Evolutionary conservation across 345 rosid species (phyloP).

Genomic region (Luvunga scandens): DNA sequence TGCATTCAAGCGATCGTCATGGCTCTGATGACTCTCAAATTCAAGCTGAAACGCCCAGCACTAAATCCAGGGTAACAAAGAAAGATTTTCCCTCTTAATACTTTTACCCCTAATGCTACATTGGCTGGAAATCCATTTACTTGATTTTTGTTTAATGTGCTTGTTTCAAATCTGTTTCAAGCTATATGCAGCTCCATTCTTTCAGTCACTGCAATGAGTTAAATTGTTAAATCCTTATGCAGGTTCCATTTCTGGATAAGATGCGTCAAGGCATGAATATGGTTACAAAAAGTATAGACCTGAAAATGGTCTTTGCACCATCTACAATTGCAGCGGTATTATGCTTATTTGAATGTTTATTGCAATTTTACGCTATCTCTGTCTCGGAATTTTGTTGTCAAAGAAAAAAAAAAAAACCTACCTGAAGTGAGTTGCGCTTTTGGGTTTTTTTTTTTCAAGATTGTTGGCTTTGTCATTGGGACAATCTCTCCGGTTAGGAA

Average conservation of each 20-base stretch:
- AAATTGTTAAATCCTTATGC: background rate
- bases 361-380: background rate
- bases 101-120: background rate
- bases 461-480: constrained; percentile 37
- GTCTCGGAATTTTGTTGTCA: background rate
- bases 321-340: constrained; percentile 44
- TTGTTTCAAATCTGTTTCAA: background rate
- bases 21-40: background rate
- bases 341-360: background rate
- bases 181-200: background rate
- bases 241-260: constrained; percentile 26
- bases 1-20: constrained; percentile 7
- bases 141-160: background rate
- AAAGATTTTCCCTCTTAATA: background rate
- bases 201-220: background rate
- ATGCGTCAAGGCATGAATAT: constrained; percentile 7
- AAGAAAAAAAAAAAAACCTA: background rate
- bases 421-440: background rate
- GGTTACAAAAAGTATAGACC: constrained; percentile 20
- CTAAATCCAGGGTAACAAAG: background rate
- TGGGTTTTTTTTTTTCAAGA: constrained; percentile 15
- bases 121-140: background rate
- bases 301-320: constrained; percentile 36
- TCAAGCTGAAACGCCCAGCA: constrained; percentile 4
- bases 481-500: constrained; percentile 29